These are phyloP conservation scores for Mycena amicta DNA, from an alignment of 768 basidiomycete species.

Conservation along the genomic window DNA sequence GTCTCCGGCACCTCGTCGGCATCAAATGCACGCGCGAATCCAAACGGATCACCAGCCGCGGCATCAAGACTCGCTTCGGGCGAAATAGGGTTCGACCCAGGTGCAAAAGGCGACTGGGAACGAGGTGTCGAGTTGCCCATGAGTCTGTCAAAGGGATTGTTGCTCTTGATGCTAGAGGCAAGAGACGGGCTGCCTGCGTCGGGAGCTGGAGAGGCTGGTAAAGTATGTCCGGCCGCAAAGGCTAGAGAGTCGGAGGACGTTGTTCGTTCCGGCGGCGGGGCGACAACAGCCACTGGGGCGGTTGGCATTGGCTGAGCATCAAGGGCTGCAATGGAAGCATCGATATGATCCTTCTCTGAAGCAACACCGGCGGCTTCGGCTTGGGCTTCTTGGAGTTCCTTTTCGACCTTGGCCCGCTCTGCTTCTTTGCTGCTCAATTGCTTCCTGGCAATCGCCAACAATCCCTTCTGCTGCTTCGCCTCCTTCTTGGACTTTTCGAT, in stretches of 20 bases:
- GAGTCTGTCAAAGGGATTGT: slow-evolving; percentile 88
- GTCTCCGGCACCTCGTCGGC: slow-evolving; percentile 16
- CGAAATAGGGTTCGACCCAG: slow-evolving; percentile 42
- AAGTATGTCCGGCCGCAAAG: slow-evolving; percentile 70
- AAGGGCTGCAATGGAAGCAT: slow-evolving; percentile 49
- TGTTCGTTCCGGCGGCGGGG: slow-evolving; percentile 30
- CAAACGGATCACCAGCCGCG: slow-evolving; percentile 26
- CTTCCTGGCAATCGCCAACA: slow-evolving; percentile 93
- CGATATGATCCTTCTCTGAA: slow-evolving; percentile 58
- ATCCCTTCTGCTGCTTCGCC: slow-evolving; percentile 93
- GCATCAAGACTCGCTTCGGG: slow-evolving; percentile 37
- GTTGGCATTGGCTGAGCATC: slow-evolving; percentile 24
- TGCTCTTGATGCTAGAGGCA: slow-evolving; percentile 64
- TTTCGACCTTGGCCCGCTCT: slow-evolving; percentile 68
- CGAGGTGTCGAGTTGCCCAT: slow-evolving; percentile 48
- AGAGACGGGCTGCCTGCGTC: slow-evolving; percentile 54
- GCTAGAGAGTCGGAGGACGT: slow-evolving; percentile 52
- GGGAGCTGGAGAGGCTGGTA: slow-evolving; percentile 63
- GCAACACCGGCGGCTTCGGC: slow-evolving; percentile 53
- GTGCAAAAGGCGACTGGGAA: slow-evolving; percentile 63
- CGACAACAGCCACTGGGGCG: slow-evolving; percentile 7
- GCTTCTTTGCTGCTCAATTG: slow-evolving; percentile 85
- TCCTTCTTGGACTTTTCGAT: slow-evolving; percentile 92
- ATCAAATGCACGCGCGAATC: slow-evolving; percentile 31
- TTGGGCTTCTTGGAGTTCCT: slow-evolving; percentile 70